These are phyloP conservation scores for Rachicladosporium sp. DNA, from an alignment of 2,329 filamentous ascomycete species.

Conservation along the genomic window DNA sequence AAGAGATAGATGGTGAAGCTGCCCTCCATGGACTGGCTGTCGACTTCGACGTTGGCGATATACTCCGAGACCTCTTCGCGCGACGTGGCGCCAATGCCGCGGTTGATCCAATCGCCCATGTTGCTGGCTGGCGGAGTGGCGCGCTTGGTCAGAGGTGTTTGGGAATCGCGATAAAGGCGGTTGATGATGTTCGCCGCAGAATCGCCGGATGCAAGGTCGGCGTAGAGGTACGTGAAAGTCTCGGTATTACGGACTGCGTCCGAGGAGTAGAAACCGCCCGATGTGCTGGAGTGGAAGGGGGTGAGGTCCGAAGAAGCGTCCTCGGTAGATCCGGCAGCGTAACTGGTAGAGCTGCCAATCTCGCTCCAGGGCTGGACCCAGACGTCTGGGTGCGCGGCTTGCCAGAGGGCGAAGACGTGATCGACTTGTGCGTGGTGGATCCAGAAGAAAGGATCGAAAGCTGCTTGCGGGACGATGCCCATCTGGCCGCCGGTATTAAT, in stretches of 20 bases:
- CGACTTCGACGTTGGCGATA: slow-evolving; percentile 4
- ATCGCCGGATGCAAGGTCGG: slow-evolving; percentile 41
- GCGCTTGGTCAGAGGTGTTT: slow-evolving; percentile 2
- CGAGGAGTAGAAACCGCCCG: slow-evolving; percentile 57
- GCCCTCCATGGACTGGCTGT: slow-evolving; percentile 25
- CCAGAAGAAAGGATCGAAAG: slow-evolving; percentile 12
- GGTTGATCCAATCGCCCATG: slow-evolving; percentile 2
- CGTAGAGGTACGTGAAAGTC: slow-evolving; percentile 64
- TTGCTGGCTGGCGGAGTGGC: background rate
- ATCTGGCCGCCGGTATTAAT: slow-evolving; percentile 7
- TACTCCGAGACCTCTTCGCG: slow-evolving; percentile 4
- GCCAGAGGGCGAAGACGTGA: slow-evolving; percentile 10
- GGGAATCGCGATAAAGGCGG: slow-evolving; percentile 35
- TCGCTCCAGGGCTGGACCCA: slow-evolving; percentile 7
- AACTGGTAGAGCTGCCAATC: slow-evolving; percentile 3
- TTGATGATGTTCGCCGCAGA: slow-evolving; percentile 44
- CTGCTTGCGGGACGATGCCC: slow-evolving; percentile 7
- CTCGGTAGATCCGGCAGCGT: slow-evolving; percentile 2
- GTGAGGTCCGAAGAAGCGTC: slow-evolving; percentile 29
- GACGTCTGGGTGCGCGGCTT: slow-evolving; percentile 12
- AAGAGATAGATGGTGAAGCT: slow-evolving; percentile 60
- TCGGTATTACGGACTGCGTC: slow-evolving; percentile 46
- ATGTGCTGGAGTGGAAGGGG: slow-evolving; percentile 50
- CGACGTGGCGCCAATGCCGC: background rate
- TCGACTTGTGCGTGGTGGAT: slow-evolving; percentile 11